Percentiles rank a stretch among this genome's conserved stretches.
phyloP scores from a whole-genome alignment of 2,329 filamentous ascomycete genomes.

The Nakataea oryzae region DNA sequence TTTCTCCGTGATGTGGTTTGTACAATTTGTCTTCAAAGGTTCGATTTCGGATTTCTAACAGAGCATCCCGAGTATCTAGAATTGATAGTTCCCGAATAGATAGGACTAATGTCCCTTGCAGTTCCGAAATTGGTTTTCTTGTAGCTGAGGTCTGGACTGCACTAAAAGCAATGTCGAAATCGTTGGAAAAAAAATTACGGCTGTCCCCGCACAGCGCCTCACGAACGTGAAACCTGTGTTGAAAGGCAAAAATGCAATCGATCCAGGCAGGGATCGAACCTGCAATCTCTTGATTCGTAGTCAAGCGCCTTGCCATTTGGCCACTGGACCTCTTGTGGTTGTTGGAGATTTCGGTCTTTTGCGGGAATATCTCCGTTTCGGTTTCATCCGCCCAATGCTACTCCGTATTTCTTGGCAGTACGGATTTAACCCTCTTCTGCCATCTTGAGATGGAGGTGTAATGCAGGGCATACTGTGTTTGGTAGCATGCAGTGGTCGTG shows the following conservation, averaged over 20 bases:
- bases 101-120: too few species aligned
- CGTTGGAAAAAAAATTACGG: not conserved
- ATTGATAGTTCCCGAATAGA: too few species aligned
- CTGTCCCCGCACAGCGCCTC: too few species aligned
- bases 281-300: conserved; percentile 26
- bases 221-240: not conserved
- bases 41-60: too few species aligned
- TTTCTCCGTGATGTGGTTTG: not conserved
- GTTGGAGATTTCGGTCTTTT: not conserved
- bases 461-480: not conserved
- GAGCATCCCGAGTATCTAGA: too few species aligned
- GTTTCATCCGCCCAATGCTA: too few species aligned
- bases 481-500: too few species aligned
- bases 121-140: too few species aligned
- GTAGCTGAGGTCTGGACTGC: too few species aligned
- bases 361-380: not conserved
- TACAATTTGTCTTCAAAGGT: too few species aligned
- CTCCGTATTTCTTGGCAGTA: not conserved
- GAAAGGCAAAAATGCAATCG: not conserved
- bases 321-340: conserved; percentile 10
- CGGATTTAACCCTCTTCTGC: not conserved
- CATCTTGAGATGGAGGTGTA: not conserved
- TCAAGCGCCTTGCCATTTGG: conserved; percentile 24
- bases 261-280: conserved; percentile 22
- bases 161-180: not conserved